Base-by-base conservation (phyloP, 2,329 filamentous ascomycete genomes). In the Epicoccum nigrum region DNA sequence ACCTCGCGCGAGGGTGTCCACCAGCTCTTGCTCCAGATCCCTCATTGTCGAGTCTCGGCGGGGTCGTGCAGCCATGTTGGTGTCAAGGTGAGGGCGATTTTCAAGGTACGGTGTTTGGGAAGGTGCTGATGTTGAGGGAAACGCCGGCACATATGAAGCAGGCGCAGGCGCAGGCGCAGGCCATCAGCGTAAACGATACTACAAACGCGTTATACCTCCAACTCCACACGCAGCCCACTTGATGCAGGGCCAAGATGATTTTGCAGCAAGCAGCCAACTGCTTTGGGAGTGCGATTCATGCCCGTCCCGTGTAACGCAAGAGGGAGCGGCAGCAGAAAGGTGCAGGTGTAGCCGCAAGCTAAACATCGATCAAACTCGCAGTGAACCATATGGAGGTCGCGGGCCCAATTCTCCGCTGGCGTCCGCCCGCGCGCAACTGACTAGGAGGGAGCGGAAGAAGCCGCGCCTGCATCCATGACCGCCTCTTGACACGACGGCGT, bases 1-100 rank as follows among this genome's bases (percentile, higher is more conserved):
- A 12, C 51, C 57, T 31, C 40, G 40, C 17, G 57, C 51, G 17
- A 66, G 53, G 11, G 58, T 61, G 45, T 60, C 45, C 16, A 52
- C 49, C 45, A 67, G 54, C 48, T 67, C 61, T 52, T 58, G 44
- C 48, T 69, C 65, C 39, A 65, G 34, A 52, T 67, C 56, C 23
- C 52, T 56, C 56, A 62, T 59, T 40, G 51, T 42, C 21, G 51
- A 35, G 21, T 61, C 21, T 34, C 47, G 55, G 19, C 37, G 34
- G 54, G 43, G 54, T 12, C 57, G 55, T 42, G 62, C 58, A 45
- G 48, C 51, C 39, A 64, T 51, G 56, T 62, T 64, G 5, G 35
- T 19, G 13, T 11, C 8, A 15, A 16, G 8, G 17, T 27, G 40
- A 37, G 30, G 4, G 13, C 12, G 28, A 13, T 30, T 9, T 30